Base-by-base conservation (phyloP, 495 filamentous ascomycete species). In the Cairneyella variabilis region DNA sequence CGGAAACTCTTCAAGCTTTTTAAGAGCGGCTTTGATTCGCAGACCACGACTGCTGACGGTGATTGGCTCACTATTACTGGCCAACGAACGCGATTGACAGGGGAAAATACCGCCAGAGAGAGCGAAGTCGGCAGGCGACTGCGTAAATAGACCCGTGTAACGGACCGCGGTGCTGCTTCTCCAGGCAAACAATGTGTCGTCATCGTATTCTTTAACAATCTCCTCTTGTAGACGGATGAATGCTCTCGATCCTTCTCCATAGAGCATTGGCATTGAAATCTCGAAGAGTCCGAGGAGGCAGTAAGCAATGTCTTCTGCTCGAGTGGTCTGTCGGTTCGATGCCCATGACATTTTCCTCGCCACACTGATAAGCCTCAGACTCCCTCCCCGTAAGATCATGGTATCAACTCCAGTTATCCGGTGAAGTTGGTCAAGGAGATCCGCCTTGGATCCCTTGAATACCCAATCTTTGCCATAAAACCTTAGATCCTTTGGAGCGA, bases 301-400 rank as follows among this genome's bases (percentile, higher is more conserved):
- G 34, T 60, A 60, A 8, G 57, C 57, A 5, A 38, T 58, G 41
- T 60, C 57, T 39, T 58, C 55, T 4, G 22, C 41, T 14, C 59
- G 18, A 9, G 45, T 62, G 18, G 61, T 66, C 41, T 51, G 22
- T 34, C 64, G n/a, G 11, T 42, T 51, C 6, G 64, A 48, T 27
- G 56, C 53, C 64, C 64, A 67, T 8, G 55, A 57, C 64, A 67
- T 67, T 32, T 41, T 57, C 25, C 43, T 37, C 10, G 64, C 61
- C n/a, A 67, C 52, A 20, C 25, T 37, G 5, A 37, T 16, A 4
- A 37, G 14, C 20, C 14, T 34, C 14, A 37, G 30, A 8, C 8
- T 8, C 30, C 30, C 14, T 34, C 8, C 14, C 30, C 14, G 30
- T 34, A 34, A 14, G 30, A 34, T 14, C 14, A 8, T 14, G 14